phyloP scores from a whole-genome alignment of 169 alveolate genomes.

The Babesia ovata region DNA sequence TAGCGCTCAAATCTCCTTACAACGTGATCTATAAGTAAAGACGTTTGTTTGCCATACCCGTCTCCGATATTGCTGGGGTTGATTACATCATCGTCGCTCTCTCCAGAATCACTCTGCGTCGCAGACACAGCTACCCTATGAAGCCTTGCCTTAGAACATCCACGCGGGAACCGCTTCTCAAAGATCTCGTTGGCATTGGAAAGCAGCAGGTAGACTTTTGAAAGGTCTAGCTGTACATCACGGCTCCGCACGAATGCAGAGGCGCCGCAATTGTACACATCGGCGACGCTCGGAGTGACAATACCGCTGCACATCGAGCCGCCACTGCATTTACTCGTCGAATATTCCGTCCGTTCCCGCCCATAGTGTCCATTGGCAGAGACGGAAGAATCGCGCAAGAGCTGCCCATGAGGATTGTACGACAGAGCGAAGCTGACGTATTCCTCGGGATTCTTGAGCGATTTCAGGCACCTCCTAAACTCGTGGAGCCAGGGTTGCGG shows the following conservation, averaged over 20 bases:
- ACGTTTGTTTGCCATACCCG: neutral
- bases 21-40: neutral
- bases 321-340: neutral
- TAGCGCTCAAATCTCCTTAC: slow-evolving; percentile 22
- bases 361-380: neutral
- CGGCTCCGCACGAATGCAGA: slow-evolving; percentile 37
- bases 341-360: neutral
- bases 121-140: neutral
- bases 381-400: neutral
- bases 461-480: slow-evolving; percentile 28
- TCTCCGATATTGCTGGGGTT: neutral
- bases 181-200: slow-evolving; percentile 10
- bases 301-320: slow-evolving; percentile 12
- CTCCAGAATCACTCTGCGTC: neutral
- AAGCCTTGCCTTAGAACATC: neutral
- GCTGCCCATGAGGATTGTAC: slow-evolving; percentile 30
- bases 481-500: slow-evolving; percentile 31
- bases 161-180: neutral
- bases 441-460: slow-evolving; percentile 11
- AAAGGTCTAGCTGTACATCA: slow-evolving; percentile 45
- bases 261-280: slow-evolving; percentile 48
- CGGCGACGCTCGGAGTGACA: slow-evolving; percentile 7
- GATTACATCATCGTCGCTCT: neutral
- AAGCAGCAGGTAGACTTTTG: slow-evolving; percentile 43
- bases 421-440: slow-evolving; percentile 26